A percentile compares a stretch with the other conserved stretches of the same genome.
Conservation (phyloP, 352 stramenopile genomes). For the Pythium oligandrum region DNA sequence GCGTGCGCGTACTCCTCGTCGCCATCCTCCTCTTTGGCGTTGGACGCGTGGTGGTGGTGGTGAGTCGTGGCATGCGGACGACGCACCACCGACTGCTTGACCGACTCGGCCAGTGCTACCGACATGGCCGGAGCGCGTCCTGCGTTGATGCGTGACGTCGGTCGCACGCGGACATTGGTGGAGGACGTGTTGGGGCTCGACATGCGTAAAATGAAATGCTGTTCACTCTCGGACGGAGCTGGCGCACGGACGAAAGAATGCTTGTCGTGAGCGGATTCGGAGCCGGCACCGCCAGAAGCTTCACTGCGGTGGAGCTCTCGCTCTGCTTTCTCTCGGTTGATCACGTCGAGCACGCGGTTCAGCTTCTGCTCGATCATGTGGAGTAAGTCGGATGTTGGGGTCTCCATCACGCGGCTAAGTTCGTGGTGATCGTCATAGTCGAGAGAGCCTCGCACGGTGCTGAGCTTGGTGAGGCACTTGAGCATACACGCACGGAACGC, state of each 20-base stretch:
- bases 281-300: constrained; percentile 26
- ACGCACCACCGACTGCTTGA: constrained; percentile 14
- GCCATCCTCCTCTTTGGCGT: constrained; percentile 28
- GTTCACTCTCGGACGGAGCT: constrained; percentile 64
- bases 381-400: constrained; percentile 58
- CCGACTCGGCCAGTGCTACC: constrained; percentile 15
- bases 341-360: constrained; percentile 74
- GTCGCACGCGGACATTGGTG: constrained; percentile 71
- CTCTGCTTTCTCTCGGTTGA: constrained; percentile 79
- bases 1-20: not conserved
- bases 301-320: constrained; percentile 74
- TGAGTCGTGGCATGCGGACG: constrained; percentile 9
- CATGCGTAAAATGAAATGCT: constrained; percentile 83
- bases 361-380: constrained; percentile 83
- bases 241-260: constrained; percentile 44
- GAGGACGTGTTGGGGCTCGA: constrained; percentile 60
- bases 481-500: constrained; percentile 80
- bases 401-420: constrained; percentile 61
- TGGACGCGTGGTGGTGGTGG: constrained; percentile 2
- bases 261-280: constrained; percentile 21
- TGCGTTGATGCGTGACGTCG: constrained; percentile 40
- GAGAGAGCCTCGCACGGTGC: constrained; percentile 60
- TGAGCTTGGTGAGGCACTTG: constrained; percentile 74
- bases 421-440: constrained; percentile 77
- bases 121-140: constrained; percentile 20